Evolutionary conservation across 495 filamentous ascomycete species (phyloP).

Genomic region (Xylaria palmicola): DNA sequence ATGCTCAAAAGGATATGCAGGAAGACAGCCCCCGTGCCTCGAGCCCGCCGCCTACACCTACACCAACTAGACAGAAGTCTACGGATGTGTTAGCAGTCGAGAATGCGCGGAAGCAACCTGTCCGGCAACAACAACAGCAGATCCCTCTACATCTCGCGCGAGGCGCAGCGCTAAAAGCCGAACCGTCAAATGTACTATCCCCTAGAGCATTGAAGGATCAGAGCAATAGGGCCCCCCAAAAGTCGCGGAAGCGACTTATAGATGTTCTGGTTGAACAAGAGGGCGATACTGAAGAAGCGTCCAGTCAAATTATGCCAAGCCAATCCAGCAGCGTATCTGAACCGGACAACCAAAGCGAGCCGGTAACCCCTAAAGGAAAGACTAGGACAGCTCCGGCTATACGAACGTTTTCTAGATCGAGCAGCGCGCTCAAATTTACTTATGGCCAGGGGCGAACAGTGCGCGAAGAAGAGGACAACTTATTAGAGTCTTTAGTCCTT

Average conservation of each 20-base stretch:
- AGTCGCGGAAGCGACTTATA: slow-evolving; percentile 51
- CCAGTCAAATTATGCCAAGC: slow-evolving; percentile 17
- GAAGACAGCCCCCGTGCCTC: slow-evolving; percentile 17
- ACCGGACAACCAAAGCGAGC: slow-evolving; percentile 19
- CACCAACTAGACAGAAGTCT: slow-evolving; percentile 14
- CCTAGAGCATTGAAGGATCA: slow-evolving; percentile 8
- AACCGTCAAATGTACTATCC: not conserved
- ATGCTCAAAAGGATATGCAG: slow-evolving; percentile 21
- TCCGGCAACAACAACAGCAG: slow-evolving; percentile 25
- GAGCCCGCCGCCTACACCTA: slow-evolving; percentile 32
- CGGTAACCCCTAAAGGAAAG: slow-evolving; percentile 23
- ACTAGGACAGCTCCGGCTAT: slow-evolving; percentile 14
- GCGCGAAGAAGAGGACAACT: slow-evolving; percentile 40
- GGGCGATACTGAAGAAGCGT: slow-evolving; percentile 7
- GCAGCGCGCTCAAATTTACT: slow-evolving; percentile 41
- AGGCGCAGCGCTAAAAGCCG: slow-evolving; percentile 4
- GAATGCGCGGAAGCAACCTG: slow-evolving; percentile 18
- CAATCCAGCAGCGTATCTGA: slow-evolving; percentile 22
- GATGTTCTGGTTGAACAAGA: slow-evolving; percentile 54
- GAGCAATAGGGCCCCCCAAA: slow-evolving; percentile 15
- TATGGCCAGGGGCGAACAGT: slow-evolving; percentile 52
- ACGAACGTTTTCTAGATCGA: slow-evolving; percentile 27
- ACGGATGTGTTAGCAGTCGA: slow-evolving; percentile 1
- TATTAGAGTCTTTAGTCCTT: slow-evolving; percentile 26
- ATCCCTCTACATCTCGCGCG: slow-evolving; percentile 36